Conservation (phyloP, 2,329 filamentous ascomycete species). For the Domatiomyces catenatus region DNA sequence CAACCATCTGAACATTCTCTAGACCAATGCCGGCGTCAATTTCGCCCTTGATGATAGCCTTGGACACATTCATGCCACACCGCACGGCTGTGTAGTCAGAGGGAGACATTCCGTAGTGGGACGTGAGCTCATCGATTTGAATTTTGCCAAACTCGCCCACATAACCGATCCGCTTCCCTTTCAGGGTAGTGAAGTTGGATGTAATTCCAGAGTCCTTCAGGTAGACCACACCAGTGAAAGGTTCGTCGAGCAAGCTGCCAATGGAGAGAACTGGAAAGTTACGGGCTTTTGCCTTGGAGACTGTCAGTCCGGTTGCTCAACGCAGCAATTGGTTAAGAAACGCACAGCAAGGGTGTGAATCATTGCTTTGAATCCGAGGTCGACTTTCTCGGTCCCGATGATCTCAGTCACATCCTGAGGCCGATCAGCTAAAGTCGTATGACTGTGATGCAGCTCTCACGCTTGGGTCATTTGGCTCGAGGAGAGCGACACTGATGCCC, state of each 20-base stretch:
- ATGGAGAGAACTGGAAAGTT: slow-evolving; percentile 58
- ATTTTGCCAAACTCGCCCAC: slow-evolving; percentile 72
- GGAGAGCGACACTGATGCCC: slow-evolving; percentile 59
- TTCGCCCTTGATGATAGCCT: slow-evolving; percentile 55
- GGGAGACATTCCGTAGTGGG: slow-evolving; percentile 59
- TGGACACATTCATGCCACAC: slow-evolving; percentile 68
- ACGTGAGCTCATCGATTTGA: slow-evolving; percentile 67
- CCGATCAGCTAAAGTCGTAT: not conserved
- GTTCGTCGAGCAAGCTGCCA: slow-evolving; percentile 61
- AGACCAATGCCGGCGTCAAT: slow-evolving; percentile 65
- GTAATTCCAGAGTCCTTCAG: slow-evolving; percentile 61
- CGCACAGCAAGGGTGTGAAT: slow-evolving; percentile 61
- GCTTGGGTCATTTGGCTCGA: slow-evolving; percentile 65
- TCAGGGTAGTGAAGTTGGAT: slow-evolving; percentile 56
- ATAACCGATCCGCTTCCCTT: slow-evolving; percentile 63
- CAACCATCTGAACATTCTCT: slow-evolving; percentile 72
- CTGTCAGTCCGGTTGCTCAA: not conserved
- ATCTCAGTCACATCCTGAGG: slow-evolving; percentile 58
- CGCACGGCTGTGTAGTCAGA: slow-evolving; percentile 61
- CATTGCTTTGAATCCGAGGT: slow-evolving; percentile 72
- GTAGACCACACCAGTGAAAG: slow-evolving; percentile 66
- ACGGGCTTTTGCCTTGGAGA: slow-evolving; percentile 51
- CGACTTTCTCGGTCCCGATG: slow-evolving; percentile 59
- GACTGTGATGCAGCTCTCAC: not conserved
- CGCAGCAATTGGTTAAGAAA: slow-evolving; percentile 2